Evolutionary conservation across 129 eudicot genomes (phyloP), one percentile per base, ranked within the genome.

Genomic region (Flaveria sonorensis): DNA sequence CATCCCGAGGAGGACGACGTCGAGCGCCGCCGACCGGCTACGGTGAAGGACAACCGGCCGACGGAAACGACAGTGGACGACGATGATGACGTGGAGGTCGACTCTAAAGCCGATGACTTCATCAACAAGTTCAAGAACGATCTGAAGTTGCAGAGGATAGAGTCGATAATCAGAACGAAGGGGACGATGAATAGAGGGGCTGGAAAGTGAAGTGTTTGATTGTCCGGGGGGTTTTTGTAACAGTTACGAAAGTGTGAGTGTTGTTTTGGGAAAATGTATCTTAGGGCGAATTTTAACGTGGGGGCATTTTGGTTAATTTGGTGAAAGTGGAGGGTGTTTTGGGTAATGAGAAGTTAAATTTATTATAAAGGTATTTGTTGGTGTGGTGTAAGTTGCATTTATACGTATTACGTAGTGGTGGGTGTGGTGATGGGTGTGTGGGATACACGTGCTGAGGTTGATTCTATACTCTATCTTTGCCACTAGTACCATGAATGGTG

Each of bases 101-200:
- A 94, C 77, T 85, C 92, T 0, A 86, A 81, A 51, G 98, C 98
- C 8, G 98, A 89, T 74, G 92, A 89, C 62, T 94, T 94, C 81
- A 94, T 94, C 60, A 87, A 86, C 87, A 87, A 42, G 79, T 94
- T 94, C 71, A 89, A 78, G 93, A 81, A 91, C 30, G 92, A 94
- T 74, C 59, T 94, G 73, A 89, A 86, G 89, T 76, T 94, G 74
- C 98, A 94, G 87, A 84, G 97, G 87, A 19, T 91, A 65, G 96
- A 91, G 18, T 91, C 97, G 2, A 89, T 94, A n/a, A 47, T 88
- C 46, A 76, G 92, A 83, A 88, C 86, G 81, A 90, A 90, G 82
- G 88, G 86, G 28, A 68, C 74, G 83, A 82, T 84, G 65, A 83
- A 81, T 64, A 85, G 87, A 79, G 90, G 87, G 73, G 45, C 79